Percentiles rank a stretch among this genome's conserved stretches.
These are phyloP conservation scores for Flaveria trinervia DNA, from an alignment of 129 eudicot genomes.

Conservation along the genomic window DNA sequence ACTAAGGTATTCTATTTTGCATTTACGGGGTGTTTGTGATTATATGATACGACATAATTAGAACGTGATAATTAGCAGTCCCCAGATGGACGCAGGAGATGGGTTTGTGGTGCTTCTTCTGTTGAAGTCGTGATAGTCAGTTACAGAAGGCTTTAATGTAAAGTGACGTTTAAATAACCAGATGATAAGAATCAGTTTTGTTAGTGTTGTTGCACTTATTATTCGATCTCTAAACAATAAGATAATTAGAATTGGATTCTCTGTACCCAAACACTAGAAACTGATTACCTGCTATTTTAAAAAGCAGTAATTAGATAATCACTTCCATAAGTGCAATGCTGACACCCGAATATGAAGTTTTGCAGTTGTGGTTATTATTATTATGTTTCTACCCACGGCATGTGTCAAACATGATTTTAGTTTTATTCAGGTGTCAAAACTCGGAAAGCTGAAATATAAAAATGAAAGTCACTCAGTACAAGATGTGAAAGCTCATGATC, in stretches of 20 bases:
- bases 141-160: neutral
- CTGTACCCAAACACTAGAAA: neutral
- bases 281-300: neutral
- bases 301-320: neutral
- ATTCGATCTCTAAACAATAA: neutral
- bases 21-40: neutral
- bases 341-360: neutral
- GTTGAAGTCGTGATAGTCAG: neutral
- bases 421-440: constrained; percentile 82
- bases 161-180: neutral
- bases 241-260: neutral
- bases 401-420: constrained; percentile 24
- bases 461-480: constrained; percentile 76
- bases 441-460: constrained; percentile 86
- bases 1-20: constrained; percentile 66
- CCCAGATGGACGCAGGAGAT: neutral
- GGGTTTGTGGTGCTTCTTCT: neutral
- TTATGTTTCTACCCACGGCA: constrained; percentile 6
- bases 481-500: constrained; percentile 97
- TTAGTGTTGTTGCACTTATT: neutral
- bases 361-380: constrained; percentile 5
- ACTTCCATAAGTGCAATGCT: neutral
- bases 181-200: neutral
- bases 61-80: neutral
- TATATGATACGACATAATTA: neutral